Percentiles rank a stretch among this genome's conserved stretches.
Evolutionary conservation across 768 basidiomycete species (phyloP).

Genomic region (Suillus hirtellus): DNA sequence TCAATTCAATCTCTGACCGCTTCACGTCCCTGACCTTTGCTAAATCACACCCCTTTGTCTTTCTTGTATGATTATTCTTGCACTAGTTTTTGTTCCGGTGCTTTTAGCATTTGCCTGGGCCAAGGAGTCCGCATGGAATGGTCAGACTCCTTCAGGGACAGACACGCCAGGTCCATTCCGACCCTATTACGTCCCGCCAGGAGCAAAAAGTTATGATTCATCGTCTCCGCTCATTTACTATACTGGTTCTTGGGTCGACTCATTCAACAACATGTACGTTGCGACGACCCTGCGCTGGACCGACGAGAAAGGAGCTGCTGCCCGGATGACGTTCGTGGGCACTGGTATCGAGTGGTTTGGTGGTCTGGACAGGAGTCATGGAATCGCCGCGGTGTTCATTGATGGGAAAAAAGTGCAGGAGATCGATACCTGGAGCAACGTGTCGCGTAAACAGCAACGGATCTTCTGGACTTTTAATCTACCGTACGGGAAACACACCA

Average conservation of each 20-base stretch:
- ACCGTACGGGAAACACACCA: slow-evolving; percentile 50
- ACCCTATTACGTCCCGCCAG: slow-evolving; percentile 74
- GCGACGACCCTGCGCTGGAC: slow-evolving; percentile 54
- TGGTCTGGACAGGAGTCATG: slow-evolving; percentile 51
- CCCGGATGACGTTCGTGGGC: slow-evolving; percentile 64
- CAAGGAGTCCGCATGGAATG: slow-evolving; percentile 67
- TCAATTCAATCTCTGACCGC: background rate
- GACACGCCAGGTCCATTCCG: slow-evolving; percentile 48
- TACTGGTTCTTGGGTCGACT: slow-evolving; percentile 57
- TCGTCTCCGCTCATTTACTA: slow-evolving; percentile 66
- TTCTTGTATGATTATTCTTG: slow-evolving; percentile 4
- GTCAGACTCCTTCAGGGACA: slow-evolving; percentile 52
- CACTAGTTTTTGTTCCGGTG: slow-evolving; percentile 13
- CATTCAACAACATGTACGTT: slow-evolving; percentile 52
- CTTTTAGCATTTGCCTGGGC: slow-evolving; percentile 14
- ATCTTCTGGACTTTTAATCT: slow-evolving; percentile 63
- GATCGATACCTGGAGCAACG: slow-evolving; percentile 46
- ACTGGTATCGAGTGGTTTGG: slow-evolving; percentile 83
- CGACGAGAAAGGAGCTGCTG: slow-evolving; percentile 45
- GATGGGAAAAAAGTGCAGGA: slow-evolving; percentile 49
- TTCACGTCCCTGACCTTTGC: background rate
- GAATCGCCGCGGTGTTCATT: slow-evolving; percentile 55
- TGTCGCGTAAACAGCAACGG: slow-evolving; percentile 54
- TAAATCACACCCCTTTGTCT: background rate
- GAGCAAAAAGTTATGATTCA: slow-evolving; percentile 71